Evolutionary conservation across 108 stramenopile species (phyloP).

Genomic region (Stephanodiscus triporus): DNA sequence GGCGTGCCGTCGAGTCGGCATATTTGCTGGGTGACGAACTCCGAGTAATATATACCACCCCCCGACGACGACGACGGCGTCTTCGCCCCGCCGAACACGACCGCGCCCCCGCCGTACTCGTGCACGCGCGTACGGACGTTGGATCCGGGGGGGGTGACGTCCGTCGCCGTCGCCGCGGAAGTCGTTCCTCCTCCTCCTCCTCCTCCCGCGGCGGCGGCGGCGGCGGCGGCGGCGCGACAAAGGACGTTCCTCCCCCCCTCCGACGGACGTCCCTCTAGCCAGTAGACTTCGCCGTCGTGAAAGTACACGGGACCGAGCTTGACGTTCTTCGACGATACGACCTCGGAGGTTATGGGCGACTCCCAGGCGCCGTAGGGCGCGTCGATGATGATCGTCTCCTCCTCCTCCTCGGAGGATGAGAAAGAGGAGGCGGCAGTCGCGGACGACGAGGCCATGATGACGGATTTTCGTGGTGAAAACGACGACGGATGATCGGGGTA

Average conservation of each 20-base stretch:
- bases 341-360: conserved; percentile 65
- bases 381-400: conserved; percentile 28
- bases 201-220: neutral
- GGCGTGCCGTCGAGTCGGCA: conserved; percentile 15
- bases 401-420: neutral
- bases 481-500: no score
- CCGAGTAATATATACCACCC: conserved; percentile 66
- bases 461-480: no score
- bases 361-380: conserved; percentile 69
- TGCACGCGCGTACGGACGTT: conserved; percentile 77
- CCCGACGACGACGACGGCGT: no score
- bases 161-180: conserved; percentile 45
- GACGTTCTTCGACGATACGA: conserved; percentile 67
- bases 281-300: conserved; percentile 42
- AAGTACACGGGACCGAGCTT: conserved; percentile 39
- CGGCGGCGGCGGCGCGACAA: conserved; percentile 36
- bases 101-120: conserved; percentile 82
- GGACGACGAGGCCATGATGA: no score
- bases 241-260: conserved; percentile 72
- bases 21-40: conserved; percentile 63
- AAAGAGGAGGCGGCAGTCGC: neutral
- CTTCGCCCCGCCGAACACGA: conserved; percentile 39
- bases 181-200: no score
- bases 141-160: conserved; percentile 53
- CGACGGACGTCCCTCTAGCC: conserved; percentile 68